Evolutionary conservation across 2,329 filamentous ascomycete species (phyloP).

Genomic region (Colletotrichum costaricense): DNA sequence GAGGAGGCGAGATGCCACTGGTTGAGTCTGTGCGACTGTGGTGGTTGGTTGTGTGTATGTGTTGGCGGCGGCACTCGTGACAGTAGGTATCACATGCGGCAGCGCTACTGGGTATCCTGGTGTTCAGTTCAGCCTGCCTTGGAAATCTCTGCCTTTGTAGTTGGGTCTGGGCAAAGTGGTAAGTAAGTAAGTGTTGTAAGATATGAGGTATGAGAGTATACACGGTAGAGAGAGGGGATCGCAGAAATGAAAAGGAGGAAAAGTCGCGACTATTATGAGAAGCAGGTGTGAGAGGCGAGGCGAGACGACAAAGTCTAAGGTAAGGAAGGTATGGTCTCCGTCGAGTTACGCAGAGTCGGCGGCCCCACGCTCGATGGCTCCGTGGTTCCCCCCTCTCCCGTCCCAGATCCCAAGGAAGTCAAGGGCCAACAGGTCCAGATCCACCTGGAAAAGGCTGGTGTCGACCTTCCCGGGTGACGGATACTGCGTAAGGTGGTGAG

Average conservation of each 20-base stretch:
- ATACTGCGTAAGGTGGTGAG: neutral
- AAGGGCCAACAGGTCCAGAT: neutral
- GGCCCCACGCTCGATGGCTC: conserved; percentile 12
- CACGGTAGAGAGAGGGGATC: neutral
- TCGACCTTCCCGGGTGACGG: neutral
- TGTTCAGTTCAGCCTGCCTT: conserved; percentile 13
- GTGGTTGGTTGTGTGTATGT: conserved; percentile 18
- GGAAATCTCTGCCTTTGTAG: conserved; percentile 32
- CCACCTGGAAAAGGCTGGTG: conserved; percentile 8
- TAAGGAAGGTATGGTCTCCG: neutral
- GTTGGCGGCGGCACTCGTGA: conserved; percentile 17
- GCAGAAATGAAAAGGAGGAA: neutral
- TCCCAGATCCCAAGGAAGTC: neutral
- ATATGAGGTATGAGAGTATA: neutral
- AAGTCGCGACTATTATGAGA: conserved; percentile 15
- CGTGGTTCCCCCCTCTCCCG: neutral
- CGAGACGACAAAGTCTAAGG: conserved; percentile 8
- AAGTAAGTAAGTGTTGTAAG: neutral
- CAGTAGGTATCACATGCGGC: conserved; percentile 31
- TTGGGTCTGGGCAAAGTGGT: neutral
- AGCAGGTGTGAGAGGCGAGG: conserved; percentile 10
- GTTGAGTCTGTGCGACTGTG: conserved; percentile 3
- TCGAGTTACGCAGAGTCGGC: conserved; percentile 24
- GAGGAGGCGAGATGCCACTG: conserved; percentile 11
- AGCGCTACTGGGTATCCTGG: conserved; percentile 17